Conservation (phyloP, 2,329 filamentous ascomycete species). For the Coleophoma eucalyptorum region DNA sequence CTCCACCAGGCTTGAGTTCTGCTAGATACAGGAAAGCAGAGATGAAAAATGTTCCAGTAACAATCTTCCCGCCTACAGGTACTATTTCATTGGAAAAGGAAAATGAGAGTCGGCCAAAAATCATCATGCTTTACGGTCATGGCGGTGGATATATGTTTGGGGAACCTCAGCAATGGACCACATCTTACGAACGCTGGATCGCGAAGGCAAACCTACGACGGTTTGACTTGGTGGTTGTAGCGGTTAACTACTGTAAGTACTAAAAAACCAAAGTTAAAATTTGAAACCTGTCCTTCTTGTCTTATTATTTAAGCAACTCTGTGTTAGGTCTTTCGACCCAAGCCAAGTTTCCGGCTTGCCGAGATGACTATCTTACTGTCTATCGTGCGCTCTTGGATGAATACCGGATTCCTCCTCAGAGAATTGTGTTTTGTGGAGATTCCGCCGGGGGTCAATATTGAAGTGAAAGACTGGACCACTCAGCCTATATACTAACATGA, state of each 20-base stretch:
- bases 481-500: background rate
- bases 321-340: background rate
- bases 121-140: conserved; percentile 1
- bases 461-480: background rate
- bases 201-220: background rate
- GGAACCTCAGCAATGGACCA: background rate
- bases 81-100: background rate
- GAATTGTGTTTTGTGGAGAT: conserved; percentile 1
- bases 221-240: background rate
- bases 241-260: conserved; percentile 1
- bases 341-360: background rate
- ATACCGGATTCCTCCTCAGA: background rate
- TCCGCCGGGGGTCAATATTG: background rate
- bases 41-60: background rate
- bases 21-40: background rate
- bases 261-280: background rate
- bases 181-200: background rate
- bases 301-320: background rate
- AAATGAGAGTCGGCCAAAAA: background rate
- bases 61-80: background rate
- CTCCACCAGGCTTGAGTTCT: background rate
- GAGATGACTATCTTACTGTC: background rate
- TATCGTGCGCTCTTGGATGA: background rate
- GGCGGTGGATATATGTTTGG: conserved; percentile 1
- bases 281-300: background rate